phyloP scores from a whole-genome alignment of 1,284 basidiomycete species.

The Ganoderma leucocontextum region DNA sequence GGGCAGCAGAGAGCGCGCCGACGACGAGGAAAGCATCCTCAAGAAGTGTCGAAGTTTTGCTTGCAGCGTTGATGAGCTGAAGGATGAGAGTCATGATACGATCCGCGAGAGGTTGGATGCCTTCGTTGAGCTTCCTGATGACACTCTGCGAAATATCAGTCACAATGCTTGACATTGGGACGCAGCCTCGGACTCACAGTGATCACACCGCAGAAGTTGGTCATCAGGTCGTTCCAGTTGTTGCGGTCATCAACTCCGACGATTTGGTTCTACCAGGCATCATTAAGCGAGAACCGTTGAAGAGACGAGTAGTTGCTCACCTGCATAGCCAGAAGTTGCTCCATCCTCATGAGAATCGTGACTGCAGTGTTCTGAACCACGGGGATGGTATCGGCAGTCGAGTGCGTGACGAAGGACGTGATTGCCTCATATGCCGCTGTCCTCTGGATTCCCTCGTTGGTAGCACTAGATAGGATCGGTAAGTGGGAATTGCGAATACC shows the following conservation, averaged over 20 bases:
- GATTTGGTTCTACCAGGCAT: constrained; percentile 79
- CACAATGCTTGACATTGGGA: not conserved
- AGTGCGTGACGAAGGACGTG: constrained; percentile 85
- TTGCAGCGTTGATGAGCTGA: constrained; percentile 85
- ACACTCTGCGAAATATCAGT: constrained; percentile 63
- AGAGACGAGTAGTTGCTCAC: constrained; percentile 46
- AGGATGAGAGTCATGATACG: constrained; percentile 95
- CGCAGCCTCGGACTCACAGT: constrained; percentile 63
- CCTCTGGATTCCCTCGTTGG: constrained; percentile 93
- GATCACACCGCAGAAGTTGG: constrained; percentile 92
- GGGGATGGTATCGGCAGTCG: constrained; percentile 82
- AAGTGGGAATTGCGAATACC: constrained; percentile 20
- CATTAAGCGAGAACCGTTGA: not conserved
- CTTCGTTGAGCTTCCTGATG: constrained; percentile 83
- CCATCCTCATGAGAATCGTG: constrained; percentile 88
- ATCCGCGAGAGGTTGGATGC: constrained; percentile 91
- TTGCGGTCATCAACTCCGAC: constrained; percentile 96
- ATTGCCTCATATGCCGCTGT: constrained; percentile 98
- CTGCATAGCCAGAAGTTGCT: constrained; percentile 86
- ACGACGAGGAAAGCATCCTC: constrained; percentile 97
- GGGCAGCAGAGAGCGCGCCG: constrained; percentile 87
- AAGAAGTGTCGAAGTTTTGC: constrained; percentile 94
- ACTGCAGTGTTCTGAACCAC: constrained; percentile 88
- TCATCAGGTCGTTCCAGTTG: constrained; percentile 99
- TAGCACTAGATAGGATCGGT: constrained; percentile 56